Evolutionary conservation across 2,329 filamentous ascomycete species (phyloP).

Genomic region (Epicoccum nigrum): DNA sequence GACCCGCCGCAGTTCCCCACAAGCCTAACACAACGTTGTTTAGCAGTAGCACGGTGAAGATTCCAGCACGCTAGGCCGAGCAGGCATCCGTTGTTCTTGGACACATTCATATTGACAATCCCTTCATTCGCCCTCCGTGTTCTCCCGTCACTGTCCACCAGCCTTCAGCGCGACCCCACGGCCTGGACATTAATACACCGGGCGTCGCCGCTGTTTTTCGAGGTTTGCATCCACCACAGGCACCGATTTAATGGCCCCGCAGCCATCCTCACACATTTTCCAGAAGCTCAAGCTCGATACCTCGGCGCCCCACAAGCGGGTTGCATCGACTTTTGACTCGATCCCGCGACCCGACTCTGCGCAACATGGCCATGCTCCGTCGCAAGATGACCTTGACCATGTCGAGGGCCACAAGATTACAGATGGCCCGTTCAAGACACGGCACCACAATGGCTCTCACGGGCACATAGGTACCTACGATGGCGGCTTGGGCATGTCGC

Average conservation of each 20-base stretch:
- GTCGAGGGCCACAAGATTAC: conserved; percentile 26
- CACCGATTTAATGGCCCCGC: conserved; percentile 48
- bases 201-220: conserved; percentile 18
- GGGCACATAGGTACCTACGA: conserved; percentile 26
- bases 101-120: conserved; percentile 29
- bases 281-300: conserved; percentile 52
- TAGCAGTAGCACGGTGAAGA: not conserved
- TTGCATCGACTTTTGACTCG: conserved; percentile 46
- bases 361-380: conserved; percentile 30
- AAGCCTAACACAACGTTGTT: not conserved
- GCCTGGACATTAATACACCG: conserved; percentile 36
- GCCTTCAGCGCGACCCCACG: conserved; percentile 38
- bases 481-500: conserved; percentile 22
- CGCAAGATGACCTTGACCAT: conserved; percentile 30
- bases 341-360: conserved; percentile 39
- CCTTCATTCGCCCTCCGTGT: conserved; percentile 31
- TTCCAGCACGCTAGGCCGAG: conserved; percentile 15
- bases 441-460: conserved; percentile 26
- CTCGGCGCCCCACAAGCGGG: conserved; percentile 41
- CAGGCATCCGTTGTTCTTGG: conserved; percentile 23
- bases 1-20: conserved; percentile 4
- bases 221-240: conserved; percentile 46
- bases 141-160: conserved; percentile 34
- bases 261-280: conserved; percentile 49
- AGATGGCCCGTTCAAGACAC: conserved; percentile 26